Conservation (phyloP, 768 basidiomycete species). For the Termitomyces sp. region DNA sequence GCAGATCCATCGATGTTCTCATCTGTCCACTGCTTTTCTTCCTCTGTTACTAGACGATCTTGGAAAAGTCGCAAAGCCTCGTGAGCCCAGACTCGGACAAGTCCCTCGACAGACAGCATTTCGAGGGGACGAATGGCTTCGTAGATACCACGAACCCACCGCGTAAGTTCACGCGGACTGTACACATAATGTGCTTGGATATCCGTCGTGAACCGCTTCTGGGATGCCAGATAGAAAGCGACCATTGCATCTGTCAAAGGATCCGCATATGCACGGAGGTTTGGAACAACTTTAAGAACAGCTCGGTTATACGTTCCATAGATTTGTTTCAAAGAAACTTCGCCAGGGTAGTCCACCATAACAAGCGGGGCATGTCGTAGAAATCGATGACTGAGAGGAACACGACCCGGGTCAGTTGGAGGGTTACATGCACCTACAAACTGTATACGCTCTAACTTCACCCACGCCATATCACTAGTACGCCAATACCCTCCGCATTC, state of each 20-base stretch:
- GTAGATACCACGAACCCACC: constrained; percentile 96
- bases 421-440: constrained; percentile 99
- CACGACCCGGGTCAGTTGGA: constrained; percentile 97
- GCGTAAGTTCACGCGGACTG: constrained; percentile 96
- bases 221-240: constrained; percentile 88
- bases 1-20: constrained; percentile 83
- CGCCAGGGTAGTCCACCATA: constrained; percentile 99
- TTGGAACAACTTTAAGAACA: constrained; percentile 91
- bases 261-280: constrained; percentile 86
- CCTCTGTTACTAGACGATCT: constrained; percentile 90
- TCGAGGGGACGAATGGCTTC: constrained; percentile 95
- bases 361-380: constrained; percentile 94
- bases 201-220: constrained; percentile 92
- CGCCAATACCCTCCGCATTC: constrained; percentile 96
- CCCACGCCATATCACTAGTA: constrained; percentile 92
- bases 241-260: constrained; percentile 99
- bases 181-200: constrained; percentile 99
- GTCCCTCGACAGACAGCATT: constrained; percentile 87
- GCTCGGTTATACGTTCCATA: constrained; percentile 98
- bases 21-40: constrained; percentile 94
- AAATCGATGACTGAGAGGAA: constrained; percentile 97
- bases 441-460: constrained; percentile 96
- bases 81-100: constrained; percentile 97
- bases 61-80: constrained; percentile 97
- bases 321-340: constrained; percentile 94